These are phyloP conservation scores for Kentomonas sorsogonicus DNA, from an alignment of 208 protist species.

Conservation along the genomic window DNA sequence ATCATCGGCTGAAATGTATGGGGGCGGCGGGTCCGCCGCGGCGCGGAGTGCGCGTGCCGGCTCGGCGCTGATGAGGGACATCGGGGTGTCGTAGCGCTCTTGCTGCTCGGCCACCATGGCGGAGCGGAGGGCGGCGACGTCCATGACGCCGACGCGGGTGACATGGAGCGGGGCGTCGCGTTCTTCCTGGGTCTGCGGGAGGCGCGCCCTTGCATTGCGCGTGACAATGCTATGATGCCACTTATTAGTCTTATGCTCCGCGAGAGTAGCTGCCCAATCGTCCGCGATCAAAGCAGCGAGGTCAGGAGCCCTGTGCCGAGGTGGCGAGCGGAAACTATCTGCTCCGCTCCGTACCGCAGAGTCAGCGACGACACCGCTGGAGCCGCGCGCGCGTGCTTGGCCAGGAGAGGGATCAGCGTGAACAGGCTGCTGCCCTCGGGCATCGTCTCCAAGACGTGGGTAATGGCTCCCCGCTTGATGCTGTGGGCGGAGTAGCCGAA, in stretches of 20 bases:
- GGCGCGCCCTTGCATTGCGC: constrained; percentile 5
- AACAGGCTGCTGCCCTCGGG: not conserved
- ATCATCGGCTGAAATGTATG: not conserved
- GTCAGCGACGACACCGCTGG: constrained; percentile 7
- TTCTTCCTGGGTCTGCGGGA: constrained; percentile 4
- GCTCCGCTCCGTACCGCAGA: constrained; percentile 14
- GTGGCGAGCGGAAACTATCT: constrained; percentile 10
- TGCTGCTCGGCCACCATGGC: not conserved
- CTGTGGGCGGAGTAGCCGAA: constrained; percentile 21
- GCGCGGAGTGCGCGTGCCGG: not conserved
- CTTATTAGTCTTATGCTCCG: not conserved
- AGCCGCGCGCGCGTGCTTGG: constrained; percentile 11
- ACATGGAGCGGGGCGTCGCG: constrained; percentile 6
- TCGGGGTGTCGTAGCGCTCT: not conserved
- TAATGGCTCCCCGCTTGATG: constrained; percentile 14
- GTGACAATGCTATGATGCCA: constrained; percentile 10
- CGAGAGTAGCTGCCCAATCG: constrained; percentile 9
- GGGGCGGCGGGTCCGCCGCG: not conserved
- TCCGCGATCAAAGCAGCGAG: constrained; percentile 9
- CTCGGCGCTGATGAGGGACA: not conserved
- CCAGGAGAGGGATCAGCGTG: constrained; percentile 11
- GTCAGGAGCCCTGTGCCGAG: constrained; percentile 14
- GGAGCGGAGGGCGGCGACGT: not conserved
- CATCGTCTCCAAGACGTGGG: constrained; percentile 2
- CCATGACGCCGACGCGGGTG: not conserved